These are phyloP conservation scores for Lactarius sp. DNA, from an alignment of 768 basidiomycete genomes.

Conservation along the genomic window DNA sequence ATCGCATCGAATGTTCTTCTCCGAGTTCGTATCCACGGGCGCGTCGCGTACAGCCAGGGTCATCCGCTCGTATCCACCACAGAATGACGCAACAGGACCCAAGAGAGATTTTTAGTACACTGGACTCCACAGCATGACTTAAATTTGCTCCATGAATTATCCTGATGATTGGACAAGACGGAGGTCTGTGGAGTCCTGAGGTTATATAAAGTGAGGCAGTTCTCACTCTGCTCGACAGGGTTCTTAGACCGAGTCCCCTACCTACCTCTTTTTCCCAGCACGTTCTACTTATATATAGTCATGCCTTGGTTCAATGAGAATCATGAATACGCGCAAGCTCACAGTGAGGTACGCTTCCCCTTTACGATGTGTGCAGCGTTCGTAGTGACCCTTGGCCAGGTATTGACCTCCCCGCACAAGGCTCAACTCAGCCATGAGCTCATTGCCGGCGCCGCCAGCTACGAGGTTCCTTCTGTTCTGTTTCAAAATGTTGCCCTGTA, in stretches of 20 bases:
- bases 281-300: not conserved
- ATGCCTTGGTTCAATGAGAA: slow-evolving; percentile 9
- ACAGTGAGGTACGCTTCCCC: not conserved
- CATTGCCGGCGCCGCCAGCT: slow-evolving; percentile 62
- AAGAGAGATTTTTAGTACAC: too few species aligned
- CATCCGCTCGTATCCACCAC: too few species aligned
- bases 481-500: not conserved
- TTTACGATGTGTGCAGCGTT: not conserved
- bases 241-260: not conserved
- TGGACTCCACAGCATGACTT: not conserved
- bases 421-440: slow-evolving; percentile 60
- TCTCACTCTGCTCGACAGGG: not conserved
- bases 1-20: not conserved
- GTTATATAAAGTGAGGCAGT: slow-evolving; percentile 13
- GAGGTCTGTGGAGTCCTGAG: not conserved
- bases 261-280: not conserved
- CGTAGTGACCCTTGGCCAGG: not conserved
- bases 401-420: slow-evolving; percentile 37
- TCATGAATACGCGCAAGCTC: not conserved
- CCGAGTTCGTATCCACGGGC: too few species aligned
- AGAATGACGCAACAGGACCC: too few species aligned
- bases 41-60: too few species aligned
- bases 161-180: not conserved
- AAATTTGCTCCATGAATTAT: not conserved
- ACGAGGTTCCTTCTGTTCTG: slow-evolving; percentile 39